A percentile compares a stretch with the other conserved stretches of the same genome.
Evolutionary conservation across 148 eudicot species (phyloP).

Genomic region (Cornus controversa): DNA sequence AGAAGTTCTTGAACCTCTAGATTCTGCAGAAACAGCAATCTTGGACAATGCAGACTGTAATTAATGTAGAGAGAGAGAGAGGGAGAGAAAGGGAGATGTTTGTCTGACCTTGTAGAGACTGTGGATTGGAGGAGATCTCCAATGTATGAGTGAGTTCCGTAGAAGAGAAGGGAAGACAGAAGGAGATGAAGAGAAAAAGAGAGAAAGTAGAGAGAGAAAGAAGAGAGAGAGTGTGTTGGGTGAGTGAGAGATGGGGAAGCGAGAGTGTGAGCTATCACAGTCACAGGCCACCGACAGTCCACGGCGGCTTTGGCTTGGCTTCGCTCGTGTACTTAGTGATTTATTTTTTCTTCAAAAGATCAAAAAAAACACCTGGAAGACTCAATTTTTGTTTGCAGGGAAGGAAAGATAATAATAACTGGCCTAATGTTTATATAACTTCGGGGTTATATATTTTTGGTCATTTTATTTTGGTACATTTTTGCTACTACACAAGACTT

Average conservation of each 20-base stretch:
- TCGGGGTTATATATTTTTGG: no score
- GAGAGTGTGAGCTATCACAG: conserved; percentile 10
- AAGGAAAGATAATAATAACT: no score
- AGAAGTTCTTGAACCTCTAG: neutral
- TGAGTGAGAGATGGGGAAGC: conserved; percentile 5
- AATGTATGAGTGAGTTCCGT: conserved; percentile 24
- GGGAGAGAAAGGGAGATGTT: neutral
- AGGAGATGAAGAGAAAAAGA: conserved; percentile 8
- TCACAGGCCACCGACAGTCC: conserved; percentile 33
- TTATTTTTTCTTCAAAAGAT: no score
- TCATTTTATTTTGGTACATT: no score
- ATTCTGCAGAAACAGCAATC: neutral
- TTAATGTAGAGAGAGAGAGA: neutral
- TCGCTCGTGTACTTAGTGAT: neutral
- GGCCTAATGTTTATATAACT: no score
- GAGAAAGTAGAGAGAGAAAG: conserved; percentile 16
- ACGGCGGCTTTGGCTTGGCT: conserved; percentile 8
- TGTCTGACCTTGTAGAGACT: conserved; percentile 14
- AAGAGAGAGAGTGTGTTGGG: conserved; percentile 11
- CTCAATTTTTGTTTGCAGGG: no score
- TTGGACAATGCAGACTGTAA: neutral
- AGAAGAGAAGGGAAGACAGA: conserved; percentile 33
- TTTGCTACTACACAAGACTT: no score
- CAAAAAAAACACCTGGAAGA: no score
- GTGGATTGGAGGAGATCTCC: conserved; percentile 21